These are phyloP conservation scores for Trametes versicolor DNA, from an alignment of 1,284 basidiomycete species.

Conservation along the genomic window DNA sequence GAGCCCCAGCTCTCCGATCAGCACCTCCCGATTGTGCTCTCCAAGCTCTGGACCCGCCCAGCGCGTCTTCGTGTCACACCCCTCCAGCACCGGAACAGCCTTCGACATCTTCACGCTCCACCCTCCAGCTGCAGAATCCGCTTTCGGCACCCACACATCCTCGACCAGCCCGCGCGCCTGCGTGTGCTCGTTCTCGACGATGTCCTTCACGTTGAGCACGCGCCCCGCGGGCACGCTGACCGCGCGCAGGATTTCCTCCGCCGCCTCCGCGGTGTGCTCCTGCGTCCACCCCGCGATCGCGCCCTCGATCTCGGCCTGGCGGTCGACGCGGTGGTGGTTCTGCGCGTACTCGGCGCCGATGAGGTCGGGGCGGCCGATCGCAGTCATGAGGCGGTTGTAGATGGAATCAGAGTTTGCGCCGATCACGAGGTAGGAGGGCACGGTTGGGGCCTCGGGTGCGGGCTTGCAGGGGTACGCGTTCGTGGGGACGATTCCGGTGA, in stretches of 20 bases:
- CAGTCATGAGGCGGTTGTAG: constrained; percentile 70
- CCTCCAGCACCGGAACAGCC: constrained; percentile 68
- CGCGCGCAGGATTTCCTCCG: constrained; percentile 61
- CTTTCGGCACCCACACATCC: constrained; percentile 62
- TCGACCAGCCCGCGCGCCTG: constrained; percentile 64
- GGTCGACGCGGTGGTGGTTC: constrained; percentile 69
- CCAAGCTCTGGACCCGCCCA: constrained; percentile 78
- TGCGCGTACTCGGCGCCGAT: constrained; percentile 61
- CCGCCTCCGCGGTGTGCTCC: constrained; percentile 63
- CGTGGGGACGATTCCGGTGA: constrained; percentile 78
- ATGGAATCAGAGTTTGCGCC: constrained; percentile 77
- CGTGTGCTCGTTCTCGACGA: constrained; percentile 66
- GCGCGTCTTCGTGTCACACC: constrained; percentile 61
- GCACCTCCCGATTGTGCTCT: constrained; percentile 67
- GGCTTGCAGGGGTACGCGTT: constrained; percentile 75
- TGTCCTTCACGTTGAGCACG: constrained; percentile 68
- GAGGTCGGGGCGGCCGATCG: constrained; percentile 67
- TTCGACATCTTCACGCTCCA: constrained; percentile 75
- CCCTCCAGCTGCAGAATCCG: constrained; percentile 29
- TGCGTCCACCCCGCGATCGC: constrained; percentile 72
- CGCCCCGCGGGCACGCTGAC: constrained; percentile 72
- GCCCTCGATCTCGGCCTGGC: constrained; percentile 67
- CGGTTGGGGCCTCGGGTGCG: constrained; percentile 49
- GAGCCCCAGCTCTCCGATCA: constrained; percentile 60
- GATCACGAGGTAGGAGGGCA: constrained; percentile 69